phyloP scores from a whole-genome alignment of 2,329 filamentous ascomycete genomes.

The Magnaporthales sp. region DNA sequence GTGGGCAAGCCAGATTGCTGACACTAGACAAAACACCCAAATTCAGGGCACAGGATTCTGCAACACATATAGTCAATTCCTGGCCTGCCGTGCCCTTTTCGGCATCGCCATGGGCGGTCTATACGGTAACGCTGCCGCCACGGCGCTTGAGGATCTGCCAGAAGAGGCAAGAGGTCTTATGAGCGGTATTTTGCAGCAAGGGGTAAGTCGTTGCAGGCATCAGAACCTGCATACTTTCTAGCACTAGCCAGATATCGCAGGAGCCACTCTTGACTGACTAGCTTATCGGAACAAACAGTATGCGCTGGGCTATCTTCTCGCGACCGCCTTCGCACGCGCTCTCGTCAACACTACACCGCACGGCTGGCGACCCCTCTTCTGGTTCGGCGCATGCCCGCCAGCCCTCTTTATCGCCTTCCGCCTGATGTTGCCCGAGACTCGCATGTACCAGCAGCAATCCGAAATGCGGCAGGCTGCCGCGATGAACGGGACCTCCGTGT shows the following conservation, averaged over 20 bases:
- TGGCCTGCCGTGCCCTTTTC: conserved; percentile 67
- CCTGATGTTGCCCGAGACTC: conserved; percentile 69
- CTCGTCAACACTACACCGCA: conserved; percentile 70
- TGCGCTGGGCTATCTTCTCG: conserved; percentile 56
- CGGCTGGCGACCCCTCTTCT: conserved; percentile 78
- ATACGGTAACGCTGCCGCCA: conserved; percentile 71
- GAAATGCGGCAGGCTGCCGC: conserved; percentile 39
- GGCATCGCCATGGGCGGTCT: conserved; percentile 77
- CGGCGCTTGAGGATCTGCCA: conserved; percentile 68
- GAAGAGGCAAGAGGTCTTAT: conserved; percentile 61
- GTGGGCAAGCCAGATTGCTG: background rate
- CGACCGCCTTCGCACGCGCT: conserved; percentile 50
- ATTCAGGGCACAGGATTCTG: conserved; percentile 56
- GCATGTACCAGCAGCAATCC: conserved; percentile 60
- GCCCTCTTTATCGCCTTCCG: conserved; percentile 74
- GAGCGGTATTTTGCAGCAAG: conserved; percentile 69
- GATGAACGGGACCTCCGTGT: conserved; percentile 7
- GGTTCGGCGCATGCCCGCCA: conserved; percentile 79
- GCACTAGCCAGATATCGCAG: no score
- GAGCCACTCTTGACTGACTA: background rate
- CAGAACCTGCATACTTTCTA: no score
- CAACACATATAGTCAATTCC: conserved; percentile 59
- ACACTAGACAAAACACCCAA: background rate
- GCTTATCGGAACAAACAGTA: conserved; percentile 26
- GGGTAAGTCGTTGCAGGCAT: conserved; percentile 24